Evolutionary conservation across 768 basidiomycete species (phyloP).

Genomic region (Solioccasus polychromus): DNA sequence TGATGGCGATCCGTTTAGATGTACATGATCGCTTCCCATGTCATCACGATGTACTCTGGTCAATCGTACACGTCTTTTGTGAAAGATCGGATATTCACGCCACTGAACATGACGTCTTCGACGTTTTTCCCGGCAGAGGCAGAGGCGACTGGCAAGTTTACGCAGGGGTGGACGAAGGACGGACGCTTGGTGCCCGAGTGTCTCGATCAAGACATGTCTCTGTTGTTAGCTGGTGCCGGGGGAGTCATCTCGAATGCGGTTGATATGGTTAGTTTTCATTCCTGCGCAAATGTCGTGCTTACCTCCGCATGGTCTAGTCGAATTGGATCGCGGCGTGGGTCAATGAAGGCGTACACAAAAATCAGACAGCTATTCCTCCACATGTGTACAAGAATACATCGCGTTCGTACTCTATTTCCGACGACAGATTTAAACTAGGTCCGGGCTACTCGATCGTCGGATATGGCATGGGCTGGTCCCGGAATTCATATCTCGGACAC

Average conservation of each 20-base stretch:
- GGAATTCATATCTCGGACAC: constrained; percentile 38
- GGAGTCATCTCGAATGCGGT: constrained; percentile 42
- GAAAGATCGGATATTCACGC: constrained; percentile 39
- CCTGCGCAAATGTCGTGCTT: neutral
- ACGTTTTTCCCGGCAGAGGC: constrained; percentile 38
- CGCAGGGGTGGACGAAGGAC: constrained; percentile 32
- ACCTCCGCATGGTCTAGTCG: too few species aligned
- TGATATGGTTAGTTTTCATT: constrained; percentile 38
- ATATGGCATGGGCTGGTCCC: constrained; percentile 44
- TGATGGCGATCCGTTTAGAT: constrained; percentile 27
- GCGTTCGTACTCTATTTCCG: constrained; percentile 27
- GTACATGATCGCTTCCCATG: constrained; percentile 34
- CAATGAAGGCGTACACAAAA: constrained; percentile 30
- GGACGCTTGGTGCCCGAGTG: constrained; percentile 34
- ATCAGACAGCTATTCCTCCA: constrained; percentile 33
- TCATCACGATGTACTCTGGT: constrained; percentile 34
- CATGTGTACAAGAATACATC: constrained; percentile 30
- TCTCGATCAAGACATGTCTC: constrained; percentile 24
- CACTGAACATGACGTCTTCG: constrained; percentile 40
- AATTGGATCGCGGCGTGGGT: constrained; percentile 39
- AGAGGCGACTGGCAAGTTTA: constrained; percentile 27
- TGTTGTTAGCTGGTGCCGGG: constrained; percentile 36
- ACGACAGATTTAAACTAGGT: constrained; percentile 5
- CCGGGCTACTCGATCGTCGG: constrained; percentile 28
- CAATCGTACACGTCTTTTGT: constrained; percentile 39